Base-by-base conservation (phyloP, 768 basidiomycete species). In the Boletus eberwhitei region DNA sequence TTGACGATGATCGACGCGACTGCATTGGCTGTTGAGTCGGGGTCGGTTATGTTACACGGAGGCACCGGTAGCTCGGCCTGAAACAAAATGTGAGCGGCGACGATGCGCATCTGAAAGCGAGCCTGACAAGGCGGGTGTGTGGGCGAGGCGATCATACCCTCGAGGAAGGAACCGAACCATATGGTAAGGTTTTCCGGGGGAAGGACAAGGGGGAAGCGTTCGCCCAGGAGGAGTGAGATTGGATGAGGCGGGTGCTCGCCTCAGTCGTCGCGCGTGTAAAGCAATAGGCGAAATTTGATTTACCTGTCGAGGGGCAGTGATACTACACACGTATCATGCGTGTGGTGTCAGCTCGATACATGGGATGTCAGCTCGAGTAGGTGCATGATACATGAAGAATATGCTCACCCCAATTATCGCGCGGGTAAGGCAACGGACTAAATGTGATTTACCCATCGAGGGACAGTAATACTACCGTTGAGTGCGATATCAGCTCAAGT, bases 211-310 rank as follows among this genome's bases (percentile, higher is more conserved):
- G 65, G 48, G 41, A 86, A 62, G 4, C 62, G 32, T 73, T 90
- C 88, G 6, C 75, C 79, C 0, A 85, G 84, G 12, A 90, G 74
- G 2, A 90, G 76, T 0, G 87, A 87, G n/a, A n/a, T n/a, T n/a
- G 35, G 77, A 81, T 52, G 3, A 24, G 24, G 24, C 70, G 72
- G 22, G 89, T 78, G 37, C 24, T 24, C 24, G 4, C 24, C 24
- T 4, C 24, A 3, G 24, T 24, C 24, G 24, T 24, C 24, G 24
- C 24, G 24, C 24, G 24, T 3, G 24, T 24, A 4, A 24, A 4
- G 4, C 4, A 4, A 4, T 24, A 4, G n/a, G n/a, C n/a, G n/a
- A n/a, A n/a, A n/a, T n/a, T n/a, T 24, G 4, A 24, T 24, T 24
- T 24, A 24, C 4, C 24, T 24, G 24, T 24, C 24, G 4, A 24